phyloP scores from a whole-genome alignment of 176 grass and related monocot species.

The Melocanna baccifera region DNA sequence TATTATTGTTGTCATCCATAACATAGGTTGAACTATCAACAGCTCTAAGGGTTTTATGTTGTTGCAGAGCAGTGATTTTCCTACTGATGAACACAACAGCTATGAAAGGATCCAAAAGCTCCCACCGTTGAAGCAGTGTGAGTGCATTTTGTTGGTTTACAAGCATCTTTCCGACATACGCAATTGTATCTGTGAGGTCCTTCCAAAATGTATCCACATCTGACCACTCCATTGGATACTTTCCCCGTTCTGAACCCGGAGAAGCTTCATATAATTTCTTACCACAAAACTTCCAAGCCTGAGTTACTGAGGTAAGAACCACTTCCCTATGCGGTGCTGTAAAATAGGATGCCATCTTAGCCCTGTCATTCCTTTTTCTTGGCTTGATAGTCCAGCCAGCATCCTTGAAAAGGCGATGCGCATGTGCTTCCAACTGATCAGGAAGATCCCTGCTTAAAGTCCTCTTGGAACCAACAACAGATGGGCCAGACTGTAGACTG shows the following conservation, averaged over 20 bases:
- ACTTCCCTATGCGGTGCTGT: constrained; percentile 64
- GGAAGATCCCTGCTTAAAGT: constrained; percentile 76
- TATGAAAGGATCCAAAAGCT: constrained; percentile 89
- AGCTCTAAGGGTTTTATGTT: constrained; percentile 59
- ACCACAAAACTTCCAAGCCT: constrained; percentile 88
- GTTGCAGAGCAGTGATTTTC: constrained; percentile 76
- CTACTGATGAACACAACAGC: constrained; percentile 69
- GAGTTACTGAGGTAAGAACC: constrained; percentile 75
- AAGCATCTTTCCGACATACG: constrained; percentile 52
- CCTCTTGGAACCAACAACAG: constrained; percentile 40
- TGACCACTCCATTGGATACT: constrained; percentile 68
- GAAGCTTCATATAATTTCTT: constrained; percentile 55
- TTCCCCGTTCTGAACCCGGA: constrained; percentile 30
- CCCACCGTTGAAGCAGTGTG: constrained; percentile 70
- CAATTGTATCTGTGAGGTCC: constrained; percentile 71
- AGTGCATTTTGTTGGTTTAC: constrained; percentile 33
- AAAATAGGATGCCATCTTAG: constrained; percentile 86
- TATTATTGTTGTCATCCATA: constrained; percentile 33
- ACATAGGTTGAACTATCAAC: constrained; percentile 63
- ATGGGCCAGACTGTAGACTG: constrained; percentile 24
- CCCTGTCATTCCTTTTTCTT: constrained; percentile 83
- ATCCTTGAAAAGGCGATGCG: constrained; percentile 74
- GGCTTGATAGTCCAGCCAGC: constrained; percentile 90
- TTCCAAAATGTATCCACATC: constrained; percentile 86
- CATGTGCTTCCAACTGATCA: constrained; percentile 69